Percentiles rank a stretch among this genome's conserved stretches.
phyloP scores from a whole-genome alignment of 768 basidiomycete genomes.

The Termitomyces sp. region DNA sequence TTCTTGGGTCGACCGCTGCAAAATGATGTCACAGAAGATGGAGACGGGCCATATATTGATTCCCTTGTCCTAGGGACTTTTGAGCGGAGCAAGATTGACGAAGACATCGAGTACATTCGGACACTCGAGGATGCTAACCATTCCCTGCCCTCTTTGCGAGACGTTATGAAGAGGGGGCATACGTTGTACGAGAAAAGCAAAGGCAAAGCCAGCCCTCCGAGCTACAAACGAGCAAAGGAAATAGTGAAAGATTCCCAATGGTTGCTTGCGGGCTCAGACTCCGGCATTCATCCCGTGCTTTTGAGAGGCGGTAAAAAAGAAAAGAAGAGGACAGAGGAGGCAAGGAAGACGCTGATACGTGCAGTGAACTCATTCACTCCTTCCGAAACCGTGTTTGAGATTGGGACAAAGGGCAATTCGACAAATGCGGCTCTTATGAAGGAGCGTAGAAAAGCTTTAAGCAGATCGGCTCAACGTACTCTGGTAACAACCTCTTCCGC shows the following conservation, averaged over 20 bases:
- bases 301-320: slow-evolving; percentile 34
- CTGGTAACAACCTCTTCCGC: slow-evolving; percentile 29
- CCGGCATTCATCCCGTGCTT: slow-evolving; percentile 71
- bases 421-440: slow-evolving; percentile 80
- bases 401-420: slow-evolving; percentile 68
- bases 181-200: slow-evolving; percentile 92
- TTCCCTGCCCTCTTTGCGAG: slow-evolving; percentile 60
- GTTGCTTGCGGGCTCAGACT: slow-evolving; percentile 62
- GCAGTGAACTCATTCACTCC: slow-evolving; percentile 84
- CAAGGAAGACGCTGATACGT: slow-evolving; percentile 62
- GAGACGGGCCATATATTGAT: slow-evolving; percentile 66
- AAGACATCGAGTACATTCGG: slow-evolving; percentile 78
- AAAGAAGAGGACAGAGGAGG: slow-evolving; percentile 38
- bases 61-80: slow-evolving; percentile 80
- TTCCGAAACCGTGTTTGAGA: slow-evolving; percentile 87
- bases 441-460: slow-evolving; percentile 74
- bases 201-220: slow-evolving; percentile 82
- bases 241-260: slow-evolving; percentile 73
- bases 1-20: slow-evolving; percentile 82
- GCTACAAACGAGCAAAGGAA: slow-evolving; percentile 87
- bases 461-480: slow-evolving; percentile 55
- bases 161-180: slow-evolving; percentile 88
- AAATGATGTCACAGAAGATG: slow-evolving; percentile 41
- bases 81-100: slow-evolving; percentile 74
- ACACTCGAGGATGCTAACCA: slow-evolving; percentile 62